Conservation (phyloP, 306 rosid species). For the Spatholobus suberectus region DNA sequence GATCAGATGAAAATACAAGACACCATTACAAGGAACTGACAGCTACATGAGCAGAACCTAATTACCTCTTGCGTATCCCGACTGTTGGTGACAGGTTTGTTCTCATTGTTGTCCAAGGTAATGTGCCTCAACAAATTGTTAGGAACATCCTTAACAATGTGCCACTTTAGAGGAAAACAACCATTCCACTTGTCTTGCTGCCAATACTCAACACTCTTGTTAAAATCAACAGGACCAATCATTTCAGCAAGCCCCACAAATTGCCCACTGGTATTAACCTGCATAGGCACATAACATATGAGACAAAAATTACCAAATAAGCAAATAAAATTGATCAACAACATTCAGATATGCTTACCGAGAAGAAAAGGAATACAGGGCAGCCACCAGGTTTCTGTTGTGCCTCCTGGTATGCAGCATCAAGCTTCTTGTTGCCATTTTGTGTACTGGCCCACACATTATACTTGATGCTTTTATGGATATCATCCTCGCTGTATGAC, state of each 20-base stretch:
- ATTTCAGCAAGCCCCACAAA: conserved; percentile 97
- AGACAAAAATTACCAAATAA: background rate
- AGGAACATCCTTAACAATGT: conserved; percentile 91
- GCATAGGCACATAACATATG: background rate
- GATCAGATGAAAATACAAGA: conserved; percentile 13
- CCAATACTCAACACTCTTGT: conserved; percentile 93
- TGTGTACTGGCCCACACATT: conserved; percentile 99
- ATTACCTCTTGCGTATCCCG: conserved; percentile 97
- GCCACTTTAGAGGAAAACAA: conserved; percentile 97
- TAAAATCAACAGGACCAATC: conserved; percentile 93
- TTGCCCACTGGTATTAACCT: conserved; percentile 99
- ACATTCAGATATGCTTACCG: conserved; percentile 54
- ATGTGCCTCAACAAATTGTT: conserved; percentile 94
- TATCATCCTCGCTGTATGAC: conserved; percentile 97
- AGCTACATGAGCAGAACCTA: background rate
- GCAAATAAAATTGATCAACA: background rate
- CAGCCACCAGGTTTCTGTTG: conserved; percentile 83
- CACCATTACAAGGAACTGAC: background rate
- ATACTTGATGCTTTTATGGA: conserved; percentile 94
- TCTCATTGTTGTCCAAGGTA: conserved; percentile 91
- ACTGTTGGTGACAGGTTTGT: conserved; percentile 95
- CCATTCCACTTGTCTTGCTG: conserved; percentile 99
- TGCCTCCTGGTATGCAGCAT: conserved; percentile 93
- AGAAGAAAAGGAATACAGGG: conserved; percentile 82
- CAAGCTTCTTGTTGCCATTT: conserved; percentile 96